phyloP scores from a whole-genome alignment of 306 rosid species.

The Fagus sylvatica region DNA sequence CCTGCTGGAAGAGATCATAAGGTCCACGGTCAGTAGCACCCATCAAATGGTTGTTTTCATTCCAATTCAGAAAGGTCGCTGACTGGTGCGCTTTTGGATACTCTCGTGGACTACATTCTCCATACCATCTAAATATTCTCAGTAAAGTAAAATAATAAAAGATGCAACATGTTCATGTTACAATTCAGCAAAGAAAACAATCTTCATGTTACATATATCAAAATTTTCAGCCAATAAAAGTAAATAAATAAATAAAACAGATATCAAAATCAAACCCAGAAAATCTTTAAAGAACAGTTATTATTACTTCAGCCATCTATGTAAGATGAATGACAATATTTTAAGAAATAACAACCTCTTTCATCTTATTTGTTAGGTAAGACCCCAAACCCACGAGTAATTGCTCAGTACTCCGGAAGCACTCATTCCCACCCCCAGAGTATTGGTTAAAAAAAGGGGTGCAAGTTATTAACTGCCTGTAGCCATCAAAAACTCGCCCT shows the following conservation, averaged over 20 bases:
- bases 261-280: background rate
- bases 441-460: slow-evolving; percentile 1
- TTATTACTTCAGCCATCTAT: background rate
- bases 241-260: too few relatives aligned
- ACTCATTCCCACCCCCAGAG: too few relatives aligned
- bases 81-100: too few relatives aligned
- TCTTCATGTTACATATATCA: too few relatives aligned
- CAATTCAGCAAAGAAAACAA: too few relatives aligned
- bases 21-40: too few relatives aligned
- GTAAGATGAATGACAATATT: background rate
- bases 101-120: background rate
- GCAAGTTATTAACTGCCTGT: slow-evolving; percentile 42
- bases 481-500: slow-evolving; percentile 89
- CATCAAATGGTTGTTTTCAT: too few relatives aligned
- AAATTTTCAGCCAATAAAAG: too few relatives aligned
- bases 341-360: background rate
- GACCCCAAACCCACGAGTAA: background rate
- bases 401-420: too few relatives aligned
- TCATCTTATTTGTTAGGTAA: background rate
- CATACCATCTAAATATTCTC: background rate
- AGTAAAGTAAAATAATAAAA: background rate
- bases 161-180: background rate
- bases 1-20: background rate
- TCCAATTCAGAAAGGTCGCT: too few relatives aligned
- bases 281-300: background rate